Percentiles rank a stretch among this genome's conserved stretches.
Evolutionary conservation across 805 yeast genomes (phyloP).

Genomic region (Wickerhamomyces silvicola): DNA sequence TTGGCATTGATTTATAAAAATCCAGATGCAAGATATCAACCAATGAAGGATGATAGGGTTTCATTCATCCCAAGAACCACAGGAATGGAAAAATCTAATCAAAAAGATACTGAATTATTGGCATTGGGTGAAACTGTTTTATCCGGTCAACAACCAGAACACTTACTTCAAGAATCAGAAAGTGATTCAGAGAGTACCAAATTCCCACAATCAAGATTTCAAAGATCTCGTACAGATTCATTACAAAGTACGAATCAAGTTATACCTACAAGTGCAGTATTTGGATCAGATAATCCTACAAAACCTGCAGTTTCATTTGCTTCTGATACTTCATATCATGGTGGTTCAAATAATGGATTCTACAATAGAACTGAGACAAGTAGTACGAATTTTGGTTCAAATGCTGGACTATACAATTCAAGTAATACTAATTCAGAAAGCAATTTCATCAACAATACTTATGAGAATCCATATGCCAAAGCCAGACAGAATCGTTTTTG

Average conservation of each 20-base stretch:
- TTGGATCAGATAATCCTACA: constrained; percentile 10
- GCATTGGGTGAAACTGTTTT: constrained; percentile 24
- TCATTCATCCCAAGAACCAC: constrained; percentile 74
- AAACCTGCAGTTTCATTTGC: constrained; percentile 16
- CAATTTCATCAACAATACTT: constrained; percentile 10
- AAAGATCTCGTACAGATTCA: constrained; percentile 18
- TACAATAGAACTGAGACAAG: constrained; percentile 2
- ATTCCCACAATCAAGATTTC: constrained; percentile 12
- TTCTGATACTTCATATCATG: constrained; percentile 16
- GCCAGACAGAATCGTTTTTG: constrained; percentile 16
- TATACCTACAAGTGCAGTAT: constrained; percentile 22
- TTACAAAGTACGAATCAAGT: constrained; percentile 11
- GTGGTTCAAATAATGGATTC: constrained; percentile 12
- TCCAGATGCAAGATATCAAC: constrained; percentile 93
- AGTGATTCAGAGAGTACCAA: constrained; percentile 9
- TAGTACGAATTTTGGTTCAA: too few species aligned
- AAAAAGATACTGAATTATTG: constrained; percentile 23
- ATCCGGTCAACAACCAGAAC: constrained; percentile 23
- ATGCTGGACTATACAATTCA: too few species aligned
- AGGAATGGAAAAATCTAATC: constrained; percentile 18
- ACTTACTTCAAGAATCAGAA: constrained; percentile 11
- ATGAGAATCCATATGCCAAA: constrained; percentile 18
- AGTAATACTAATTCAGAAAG: constrained; percentile 1
- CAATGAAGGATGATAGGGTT: constrained; percentile 93
- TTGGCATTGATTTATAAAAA: constrained; percentile 81